Evolutionary conservation across 441 rosid genomes (phyloP).

Genomic region (Dalechampia spathulata): DNA sequence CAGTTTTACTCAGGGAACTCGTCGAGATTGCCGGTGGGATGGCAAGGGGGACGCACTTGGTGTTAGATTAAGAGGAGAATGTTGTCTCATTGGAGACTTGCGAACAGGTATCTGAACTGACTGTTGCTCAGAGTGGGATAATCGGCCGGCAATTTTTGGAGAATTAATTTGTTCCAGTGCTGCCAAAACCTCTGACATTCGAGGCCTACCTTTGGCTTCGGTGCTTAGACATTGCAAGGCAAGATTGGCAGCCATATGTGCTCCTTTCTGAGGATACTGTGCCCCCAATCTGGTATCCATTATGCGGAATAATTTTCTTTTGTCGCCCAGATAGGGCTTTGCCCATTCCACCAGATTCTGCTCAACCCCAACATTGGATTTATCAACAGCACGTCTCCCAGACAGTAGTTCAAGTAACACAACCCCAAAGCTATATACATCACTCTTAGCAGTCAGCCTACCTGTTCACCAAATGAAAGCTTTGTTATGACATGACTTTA

Average conservation of each 20-base stretch:
- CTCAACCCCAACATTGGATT: slow-evolving; percentile 57
- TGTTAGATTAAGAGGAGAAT: slow-evolving; percentile 21
- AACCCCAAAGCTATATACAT: slow-evolving; percentile 86
- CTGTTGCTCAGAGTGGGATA: slow-evolving; percentile 10
- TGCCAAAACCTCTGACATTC: slow-evolving; percentile 54
- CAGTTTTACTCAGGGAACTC: slow-evolving; percentile 24
- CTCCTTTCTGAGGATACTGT: slow-evolving; percentile 67
- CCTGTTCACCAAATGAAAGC: slow-evolving; percentile 36
- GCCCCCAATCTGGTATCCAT: slow-evolving; percentile 68
- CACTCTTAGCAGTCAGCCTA: slow-evolving; percentile 67
- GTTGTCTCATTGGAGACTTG: slow-evolving; percentile 27
- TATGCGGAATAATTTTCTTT: slow-evolving; percentile 52
- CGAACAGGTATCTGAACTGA: slow-evolving; percentile 10
- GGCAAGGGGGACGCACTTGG: slow-evolving; percentile 29
- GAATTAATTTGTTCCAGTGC: slow-evolving; percentile 40
- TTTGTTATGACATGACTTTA: slow-evolving; percentile 2
- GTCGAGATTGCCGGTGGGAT: slow-evolving; percentile 30
- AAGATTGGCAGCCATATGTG: slow-evolving; percentile 43
- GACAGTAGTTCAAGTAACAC: slow-evolving; percentile 73
- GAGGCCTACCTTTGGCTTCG: slow-evolving; percentile 49
- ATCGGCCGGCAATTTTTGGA: slow-evolving; percentile 23
- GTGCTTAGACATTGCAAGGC: slow-evolving; percentile 45
- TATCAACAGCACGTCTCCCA: slow-evolving; percentile 71
- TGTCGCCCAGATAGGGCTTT: slow-evolving; percentile 67
- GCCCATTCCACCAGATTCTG: slow-evolving; percentile 84